Base-by-base conservation (phyloP, 495 filamentous ascomycete genomes). In the Chaetomium fimeti region DNA sequence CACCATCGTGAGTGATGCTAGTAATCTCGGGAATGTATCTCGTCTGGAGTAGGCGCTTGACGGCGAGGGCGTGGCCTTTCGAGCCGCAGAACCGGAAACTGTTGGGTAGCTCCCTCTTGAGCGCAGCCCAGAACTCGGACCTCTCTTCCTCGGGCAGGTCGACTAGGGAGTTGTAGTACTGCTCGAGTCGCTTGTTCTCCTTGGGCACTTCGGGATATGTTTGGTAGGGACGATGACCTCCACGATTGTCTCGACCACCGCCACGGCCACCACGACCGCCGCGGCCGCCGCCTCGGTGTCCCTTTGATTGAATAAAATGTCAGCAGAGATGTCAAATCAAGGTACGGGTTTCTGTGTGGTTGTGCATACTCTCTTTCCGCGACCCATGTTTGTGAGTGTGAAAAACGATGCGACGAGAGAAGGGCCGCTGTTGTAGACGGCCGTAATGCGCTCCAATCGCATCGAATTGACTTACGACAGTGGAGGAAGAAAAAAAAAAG, bases 11-110 rank as follows among this genome's bases (percentile, higher is more conserved):
- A 36, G 79, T 78, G 68, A 97, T 92, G 43, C 89, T 85, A 13
- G 84, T 88, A 68, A 98, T 96, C 66, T 96, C 83, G 43, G 95
- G 94, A 49, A 96, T 88, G 72, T 97, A 93, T 65, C 85, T 84
- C n/a, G 93, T 87, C 71, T 91, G 88, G 36, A 98, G 82, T 12
- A 89, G 85, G 66, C 92, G 81, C 74, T 93, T 88, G 22, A 98
- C 94, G 64, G 89, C 84, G 62, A 97, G 80, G 18, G 94, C 95
- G 77, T 97, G 91, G 36, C 88, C 89, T 81, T 91, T 92, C 3
- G 91, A 96, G 8, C 94, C 93, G 56, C 92, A 91, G 76, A 98
- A 98, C 42, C 95, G 85, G 82, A 97, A 98, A 75, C 91, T 95
- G 78, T 94, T 97, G 52, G 94, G 94, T 2, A 98, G 81, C 69